A percentile compares a stretch with the other conserved stretches of the same genome.
Conservation (phyloP, 371 early-diverging fungal species). For the Syncephalastrum monosporum region DNA sequence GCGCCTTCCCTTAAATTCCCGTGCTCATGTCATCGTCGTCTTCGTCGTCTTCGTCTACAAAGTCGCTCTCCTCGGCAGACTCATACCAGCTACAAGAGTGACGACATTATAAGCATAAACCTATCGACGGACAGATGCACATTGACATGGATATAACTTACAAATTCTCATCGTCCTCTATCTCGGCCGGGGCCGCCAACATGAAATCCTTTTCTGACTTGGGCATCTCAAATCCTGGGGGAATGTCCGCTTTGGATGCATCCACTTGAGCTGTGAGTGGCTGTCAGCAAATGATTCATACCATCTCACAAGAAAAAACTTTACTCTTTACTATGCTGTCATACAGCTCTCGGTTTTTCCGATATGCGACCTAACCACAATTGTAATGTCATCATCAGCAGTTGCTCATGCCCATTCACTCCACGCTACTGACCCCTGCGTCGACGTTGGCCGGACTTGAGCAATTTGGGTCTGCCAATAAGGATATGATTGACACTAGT, state of each 20-base stretch:
- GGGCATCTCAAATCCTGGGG: slow-evolving; percentile 56
- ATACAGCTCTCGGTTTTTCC: slow-evolving; percentile 71
- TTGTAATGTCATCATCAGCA: background rate
- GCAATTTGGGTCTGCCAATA: slow-evolving; percentile 96
- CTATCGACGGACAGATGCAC: background rate
- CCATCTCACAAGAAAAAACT: background rate
- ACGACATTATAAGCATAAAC: background rate
- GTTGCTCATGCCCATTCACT: background rate
- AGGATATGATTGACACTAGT: slow-evolving; percentile 82
- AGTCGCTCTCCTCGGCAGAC: slow-evolving; percentile 53
- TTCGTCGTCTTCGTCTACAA: slow-evolving; percentile 41
- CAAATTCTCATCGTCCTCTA: slow-evolving; percentile 55
- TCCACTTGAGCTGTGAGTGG: slow-evolving; percentile 50
- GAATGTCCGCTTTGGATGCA: slow-evolving; percentile 53
- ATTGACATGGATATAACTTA: slow-evolving; percentile 17
- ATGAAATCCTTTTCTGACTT: slow-evolving; percentile 49
- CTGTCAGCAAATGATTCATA: background rate
- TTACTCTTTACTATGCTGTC: slow-evolving; percentile 67
- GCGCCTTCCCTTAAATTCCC: no score
- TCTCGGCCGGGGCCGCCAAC: slow-evolving; percentile 41
- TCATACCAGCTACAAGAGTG: slow-evolving; percentile 47
- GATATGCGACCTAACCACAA: slow-evolving; percentile 64
- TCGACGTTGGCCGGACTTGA: slow-evolving; percentile 92
- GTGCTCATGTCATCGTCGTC: slow-evolving; percentile 17
- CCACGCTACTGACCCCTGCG: slow-evolving; percentile 50